Conservation (phyloP, 352 stramenopile genomes). For the Globisporangium acanthophoron region DNA sequence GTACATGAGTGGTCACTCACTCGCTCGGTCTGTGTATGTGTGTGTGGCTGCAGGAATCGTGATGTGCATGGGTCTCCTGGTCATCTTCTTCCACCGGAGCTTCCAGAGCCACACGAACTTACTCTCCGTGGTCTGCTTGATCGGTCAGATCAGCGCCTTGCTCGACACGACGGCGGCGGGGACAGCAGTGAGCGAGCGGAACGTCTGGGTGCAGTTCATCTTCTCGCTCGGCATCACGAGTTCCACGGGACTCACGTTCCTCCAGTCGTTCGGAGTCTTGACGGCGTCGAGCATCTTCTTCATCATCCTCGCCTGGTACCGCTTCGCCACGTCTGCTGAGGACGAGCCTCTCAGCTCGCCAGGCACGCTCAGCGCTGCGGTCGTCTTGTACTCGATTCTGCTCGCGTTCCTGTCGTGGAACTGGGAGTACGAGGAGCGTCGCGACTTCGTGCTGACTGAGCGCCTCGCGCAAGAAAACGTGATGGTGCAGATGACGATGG, state of each 20-base stretch:
- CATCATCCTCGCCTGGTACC: constrained; percentile 68
- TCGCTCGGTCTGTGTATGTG: not conserved
- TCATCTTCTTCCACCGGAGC: constrained; percentile 51
- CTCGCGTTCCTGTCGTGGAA: constrained; percentile 81
- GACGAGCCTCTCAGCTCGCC: constrained; percentile 49
- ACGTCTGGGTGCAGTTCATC: constrained; percentile 86
- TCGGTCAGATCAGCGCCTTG: constrained; percentile 68
- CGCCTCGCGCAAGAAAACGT: constrained; percentile 81
- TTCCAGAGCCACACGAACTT: constrained; percentile 53
- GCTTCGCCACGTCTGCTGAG: constrained; percentile 26
- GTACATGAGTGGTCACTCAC: not conserved
- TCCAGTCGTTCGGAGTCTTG: constrained; percentile 58
- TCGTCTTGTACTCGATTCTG: constrained; percentile 74
- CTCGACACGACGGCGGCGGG: constrained; percentile 70
- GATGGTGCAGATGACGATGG: constrained; percentile 87
- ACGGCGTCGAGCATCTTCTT: constrained; percentile 63
- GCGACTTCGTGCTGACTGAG: constrained; percentile 78
- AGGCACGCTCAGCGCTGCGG: constrained; percentile 63
- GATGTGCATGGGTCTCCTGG: constrained; percentile 65
- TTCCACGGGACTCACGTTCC: constrained; percentile 70
- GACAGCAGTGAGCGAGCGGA: constrained; percentile 70
- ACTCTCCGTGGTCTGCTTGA: constrained; percentile 57
- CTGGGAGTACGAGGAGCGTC: constrained; percentile 86
- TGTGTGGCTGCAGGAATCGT: constrained; percentile 34
- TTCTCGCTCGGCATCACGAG: constrained; percentile 81